These are phyloP conservation scores for Yamadazyma sp. DNA, from an alignment of 1,139 yeast genomes.

Conservation along the genomic window DNA sequence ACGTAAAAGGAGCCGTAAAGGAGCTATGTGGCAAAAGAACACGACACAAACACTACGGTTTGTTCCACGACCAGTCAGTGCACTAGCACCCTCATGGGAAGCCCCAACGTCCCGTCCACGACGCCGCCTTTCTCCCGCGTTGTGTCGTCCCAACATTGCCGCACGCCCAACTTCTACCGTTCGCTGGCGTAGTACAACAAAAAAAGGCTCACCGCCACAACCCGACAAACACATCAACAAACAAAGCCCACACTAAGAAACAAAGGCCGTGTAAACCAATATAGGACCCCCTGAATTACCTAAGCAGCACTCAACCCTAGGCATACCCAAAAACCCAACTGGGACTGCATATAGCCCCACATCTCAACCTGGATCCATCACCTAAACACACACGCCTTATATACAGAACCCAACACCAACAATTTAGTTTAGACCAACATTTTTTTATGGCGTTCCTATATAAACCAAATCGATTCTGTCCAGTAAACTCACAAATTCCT, in stretches of 20 bases:
- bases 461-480: conserved; percentile 1
- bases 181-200: too few species aligned
- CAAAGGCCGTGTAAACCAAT: too few species aligned
- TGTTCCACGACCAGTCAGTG: too few species aligned
- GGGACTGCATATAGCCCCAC: background rate
- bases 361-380: background rate
- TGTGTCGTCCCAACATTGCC: background rate
- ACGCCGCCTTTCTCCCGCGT: background rate
- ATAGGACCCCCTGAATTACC: too few species aligned
- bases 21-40: too few species aligned
- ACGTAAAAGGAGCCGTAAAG: background rate
- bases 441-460: conserved; percentile 1
- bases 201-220: too few species aligned
- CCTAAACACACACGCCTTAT: conserved; percentile 1
- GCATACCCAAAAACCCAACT: background rate
- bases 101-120: too few species aligned
- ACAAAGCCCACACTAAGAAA: background rate
- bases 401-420: conserved; percentile 4
- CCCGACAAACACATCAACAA: too few species aligned
- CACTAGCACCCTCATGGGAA: too few species aligned
- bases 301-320: background rate
- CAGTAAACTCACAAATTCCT: too few species aligned
- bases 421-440: conserved; percentile 1
- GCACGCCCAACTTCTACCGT: too few species aligned
- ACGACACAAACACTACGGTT: too few species aligned